phyloP scores from a whole-genome alignment of 805 yeast genomes.

The Peterozyma toletana region DNA sequence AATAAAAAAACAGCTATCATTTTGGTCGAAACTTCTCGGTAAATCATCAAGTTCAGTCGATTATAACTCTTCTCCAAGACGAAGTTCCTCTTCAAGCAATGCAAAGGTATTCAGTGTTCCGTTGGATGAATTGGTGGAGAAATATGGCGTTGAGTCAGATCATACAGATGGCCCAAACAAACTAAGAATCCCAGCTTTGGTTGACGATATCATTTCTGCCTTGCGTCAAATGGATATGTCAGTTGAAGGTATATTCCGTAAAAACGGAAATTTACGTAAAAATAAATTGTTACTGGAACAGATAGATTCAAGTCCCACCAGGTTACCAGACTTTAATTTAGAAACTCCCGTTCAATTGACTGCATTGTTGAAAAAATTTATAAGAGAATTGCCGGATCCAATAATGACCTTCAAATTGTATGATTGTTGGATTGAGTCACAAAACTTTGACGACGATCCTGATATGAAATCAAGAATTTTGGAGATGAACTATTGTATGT shows the following conservation, averaged over 20 bases:
- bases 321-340: slow-evolving; percentile 55
- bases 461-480: slow-evolving; percentile 44
- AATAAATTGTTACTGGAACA: slow-evolving; percentile 65
- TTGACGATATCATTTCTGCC: slow-evolving; percentile 81
- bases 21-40: slow-evolving; percentile 44
- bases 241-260: slow-evolving; percentile 91
- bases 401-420: slow-evolving; percentile 69
- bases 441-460: slow-evolving; percentile 36
- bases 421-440: slow-evolving; percentile 71
- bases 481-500: slow-evolving; percentile 62
- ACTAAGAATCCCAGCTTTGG: slow-evolving; percentile 73
- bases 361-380: slow-evolving; percentile 83
- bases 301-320: slow-evolving; percentile 68
- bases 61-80: background rate
- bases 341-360: slow-evolving; percentile 91
- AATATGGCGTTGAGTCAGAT: slow-evolving; percentile 76
- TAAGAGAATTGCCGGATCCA: slow-evolving; percentile 91
- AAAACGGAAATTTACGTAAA: slow-evolving; percentile 89
- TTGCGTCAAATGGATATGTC: slow-evolving; percentile 90
- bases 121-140: slow-evolving; percentile 56
- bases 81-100: background rate
- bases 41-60: slow-evolving; percentile 16
- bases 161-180: slow-evolving; percentile 78
- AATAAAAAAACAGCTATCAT: slow-evolving; percentile 33
- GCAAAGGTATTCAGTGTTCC: slow-evolving; percentile 71